phyloP scores from a whole-genome alignment of 2,329 filamentous ascomycete genomes.

The Cytospora paraplurivora region DNA sequence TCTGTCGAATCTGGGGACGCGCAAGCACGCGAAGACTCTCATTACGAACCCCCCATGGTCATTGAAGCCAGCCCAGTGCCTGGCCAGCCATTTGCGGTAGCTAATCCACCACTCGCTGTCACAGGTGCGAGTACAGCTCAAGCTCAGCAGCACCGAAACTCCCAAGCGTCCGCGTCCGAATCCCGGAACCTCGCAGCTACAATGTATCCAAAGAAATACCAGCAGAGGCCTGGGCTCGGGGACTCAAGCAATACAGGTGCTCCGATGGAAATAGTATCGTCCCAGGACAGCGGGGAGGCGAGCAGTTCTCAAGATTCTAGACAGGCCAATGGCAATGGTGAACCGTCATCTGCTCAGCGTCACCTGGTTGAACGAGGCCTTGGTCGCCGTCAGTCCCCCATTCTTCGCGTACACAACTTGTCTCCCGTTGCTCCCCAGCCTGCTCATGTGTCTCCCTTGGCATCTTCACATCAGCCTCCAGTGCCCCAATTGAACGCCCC shows the following conservation, averaged over 20 bases:
- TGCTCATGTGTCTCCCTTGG: slow-evolving; percentile 65
- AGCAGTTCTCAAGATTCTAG: slow-evolving; percentile 47
- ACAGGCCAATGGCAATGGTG: slow-evolving; percentile 40
- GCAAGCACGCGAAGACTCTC: slow-evolving; percentile 42
- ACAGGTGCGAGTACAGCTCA: slow-evolving; percentile 21
- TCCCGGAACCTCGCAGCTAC: background rate
- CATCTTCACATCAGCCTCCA: slow-evolving; percentile 45
- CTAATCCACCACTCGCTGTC: slow-evolving; percentile 19
- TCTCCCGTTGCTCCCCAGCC: slow-evolving; percentile 76
- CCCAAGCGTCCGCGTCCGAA: slow-evolving; percentile 8
- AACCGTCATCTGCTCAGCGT: slow-evolving; percentile 32
- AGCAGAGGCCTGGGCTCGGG: background rate
- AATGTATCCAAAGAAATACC: background rate
- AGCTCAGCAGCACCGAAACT: slow-evolving; percentile 17
- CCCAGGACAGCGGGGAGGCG: slow-evolving; percentile 44
- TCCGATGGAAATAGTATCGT: slow-evolving; percentile 36
- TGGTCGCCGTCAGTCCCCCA: slow-evolving; percentile 55
- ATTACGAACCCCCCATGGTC: slow-evolving; percentile 40
- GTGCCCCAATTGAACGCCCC: slow-evolving; percentile 38
- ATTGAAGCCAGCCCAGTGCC: slow-evolving; percentile 32
- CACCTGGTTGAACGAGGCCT: slow-evolving; percentile 41
- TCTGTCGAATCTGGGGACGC: slow-evolving; percentile 42
- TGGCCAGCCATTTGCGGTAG: slow-evolving; percentile 23
- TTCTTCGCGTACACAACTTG: slow-evolving; percentile 73
- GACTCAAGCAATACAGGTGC: slow-evolving; percentile 30